These are phyloP conservation scores for Claviceps digitariae DNA, from an alignment of 2,329 filamentous ascomycete genomes.

Conservation along the genomic window DNA sequence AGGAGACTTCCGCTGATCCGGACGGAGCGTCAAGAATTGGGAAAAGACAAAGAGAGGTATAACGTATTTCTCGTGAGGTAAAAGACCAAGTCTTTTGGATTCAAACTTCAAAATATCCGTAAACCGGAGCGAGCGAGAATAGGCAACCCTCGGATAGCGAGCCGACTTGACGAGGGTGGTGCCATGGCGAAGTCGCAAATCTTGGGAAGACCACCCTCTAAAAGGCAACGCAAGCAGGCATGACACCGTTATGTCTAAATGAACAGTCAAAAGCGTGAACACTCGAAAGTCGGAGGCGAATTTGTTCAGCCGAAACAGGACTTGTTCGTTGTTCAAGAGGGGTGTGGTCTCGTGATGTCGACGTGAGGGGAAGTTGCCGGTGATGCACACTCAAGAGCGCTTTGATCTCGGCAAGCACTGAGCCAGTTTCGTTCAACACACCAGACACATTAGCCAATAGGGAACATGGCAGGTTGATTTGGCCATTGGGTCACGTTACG, in stretches of 20 bases:
- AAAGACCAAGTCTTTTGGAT: neutral
- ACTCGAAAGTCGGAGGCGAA: neutral
- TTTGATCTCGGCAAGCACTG: neutral
- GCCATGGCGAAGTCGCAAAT: conserved; percentile 35
- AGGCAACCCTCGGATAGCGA: conserved; percentile 10
- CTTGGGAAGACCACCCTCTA: conserved; percentile 32
- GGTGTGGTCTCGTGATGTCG: conserved; percentile 2
- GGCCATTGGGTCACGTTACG: neutral
- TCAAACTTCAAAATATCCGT: neutral
- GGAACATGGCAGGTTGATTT: too few relatives aligned
- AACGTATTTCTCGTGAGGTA: neutral
- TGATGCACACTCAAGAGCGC: neutral
- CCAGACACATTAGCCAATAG: conserved; percentile 2
- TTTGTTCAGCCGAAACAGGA: neutral
- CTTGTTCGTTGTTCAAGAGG: neutral
- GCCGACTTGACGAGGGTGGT: conserved; percentile 37
- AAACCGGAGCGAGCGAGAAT: neutral
- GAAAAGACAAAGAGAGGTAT: neutral
- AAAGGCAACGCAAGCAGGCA: conserved; percentile 30
- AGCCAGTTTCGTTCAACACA: too few relatives aligned
- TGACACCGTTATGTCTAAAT: neutral
- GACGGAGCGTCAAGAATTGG: neutral
- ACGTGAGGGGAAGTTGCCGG: neutral
- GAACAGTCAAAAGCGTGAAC: neutral
- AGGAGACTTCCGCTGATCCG: neutral